Evolutionary conservation across 2,329 filamentous ascomycete genomes (phyloP).

Genomic region (Cladophialophora chaetospira): DNA sequence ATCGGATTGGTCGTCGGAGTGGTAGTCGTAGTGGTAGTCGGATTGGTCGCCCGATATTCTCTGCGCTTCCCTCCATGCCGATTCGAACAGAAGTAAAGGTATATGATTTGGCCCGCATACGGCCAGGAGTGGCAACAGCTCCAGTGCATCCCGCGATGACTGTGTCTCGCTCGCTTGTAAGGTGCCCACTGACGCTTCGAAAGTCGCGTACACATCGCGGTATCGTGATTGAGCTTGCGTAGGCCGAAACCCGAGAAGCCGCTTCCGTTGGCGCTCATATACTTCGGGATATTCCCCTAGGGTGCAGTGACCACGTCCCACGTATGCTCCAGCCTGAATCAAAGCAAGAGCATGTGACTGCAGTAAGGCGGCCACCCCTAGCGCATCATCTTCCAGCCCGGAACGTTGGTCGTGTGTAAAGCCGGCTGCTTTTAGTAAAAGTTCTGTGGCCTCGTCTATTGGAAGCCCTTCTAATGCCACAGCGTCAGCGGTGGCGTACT

Average conservation of each 20-base stretch:
- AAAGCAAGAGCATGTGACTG: constrained; percentile 29
- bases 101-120: constrained; percentile 35
- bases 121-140: constrained; percentile 37
- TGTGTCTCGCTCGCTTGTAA: constrained; percentile 21
- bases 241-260: constrained; percentile 35
- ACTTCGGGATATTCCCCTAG: constrained; percentile 33
- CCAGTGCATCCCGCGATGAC: constrained; percentile 33
- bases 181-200: constrained; percentile 39
- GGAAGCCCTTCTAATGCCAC: constrained; percentile 17
- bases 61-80: constrained; percentile 32
- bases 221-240: constrained; percentile 39
- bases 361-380: constrained; percentile 14
- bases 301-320: constrained; percentile 33
- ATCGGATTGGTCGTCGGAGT: neutral
- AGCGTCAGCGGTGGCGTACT: constrained; percentile 19
- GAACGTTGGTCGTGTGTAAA: constrained; percentile 4
- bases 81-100: constrained; percentile 37
- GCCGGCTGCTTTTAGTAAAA: constrained; percentile 17
- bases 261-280: constrained; percentile 33
- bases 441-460: constrained; percentile 16
- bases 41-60: neutral
- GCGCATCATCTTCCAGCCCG: constrained; percentile 9
- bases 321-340: constrained; percentile 34
- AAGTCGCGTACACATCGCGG: constrained; percentile 41
- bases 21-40: no score